These are phyloP conservation scores for Quercus dentata DNA, from an alignment of 306 rosid species.

Conservation along the genomic window DNA sequence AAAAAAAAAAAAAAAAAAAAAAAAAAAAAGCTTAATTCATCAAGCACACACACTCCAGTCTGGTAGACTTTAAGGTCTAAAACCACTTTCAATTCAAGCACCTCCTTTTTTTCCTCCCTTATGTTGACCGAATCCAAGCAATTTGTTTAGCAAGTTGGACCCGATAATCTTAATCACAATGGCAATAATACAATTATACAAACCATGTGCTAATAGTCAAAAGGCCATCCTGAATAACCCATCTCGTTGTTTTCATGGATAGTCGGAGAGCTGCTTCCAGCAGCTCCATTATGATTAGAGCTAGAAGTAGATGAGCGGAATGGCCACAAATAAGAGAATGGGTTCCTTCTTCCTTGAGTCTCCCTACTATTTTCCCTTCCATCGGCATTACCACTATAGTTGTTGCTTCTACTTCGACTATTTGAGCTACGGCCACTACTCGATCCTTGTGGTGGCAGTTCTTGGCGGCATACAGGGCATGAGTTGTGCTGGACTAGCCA, in stretches of 20 bases:
- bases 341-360: conserved; percentile 51
- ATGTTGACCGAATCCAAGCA: not conserved
- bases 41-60: not conserved
- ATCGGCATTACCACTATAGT: conserved; percentile 12
- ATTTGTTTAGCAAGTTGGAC: conserved; percentile 5
- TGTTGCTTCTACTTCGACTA: conserved; percentile 33
- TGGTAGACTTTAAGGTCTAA: too few relatives aligned
- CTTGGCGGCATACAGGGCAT: conserved; percentile 84
- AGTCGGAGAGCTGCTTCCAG: conserved; percentile 45
- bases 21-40: not conserved
- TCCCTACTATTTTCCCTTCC: conserved; percentile 47
- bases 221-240: conserved; percentile 63
- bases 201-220: conserved; percentile 21
- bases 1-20: too few relatives aligned
- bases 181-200: not conserved
- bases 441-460: conserved; percentile 48
- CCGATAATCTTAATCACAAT: conserved; percentile 3
- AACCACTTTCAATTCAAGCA: too few relatives aligned
- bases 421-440: conserved; percentile 24
- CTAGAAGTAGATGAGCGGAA: conserved; percentile 57
- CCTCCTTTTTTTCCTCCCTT: not conserved
- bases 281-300: conserved; percentile 28
- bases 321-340: conserved; percentile 58
- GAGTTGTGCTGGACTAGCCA: conserved; percentile 76
- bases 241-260: conserved; percentile 33